Evolutionary conservation across 192 early-diverging fungal species (phyloP).

Genomic region (Thoreauomyces humboldtii): DNA sequence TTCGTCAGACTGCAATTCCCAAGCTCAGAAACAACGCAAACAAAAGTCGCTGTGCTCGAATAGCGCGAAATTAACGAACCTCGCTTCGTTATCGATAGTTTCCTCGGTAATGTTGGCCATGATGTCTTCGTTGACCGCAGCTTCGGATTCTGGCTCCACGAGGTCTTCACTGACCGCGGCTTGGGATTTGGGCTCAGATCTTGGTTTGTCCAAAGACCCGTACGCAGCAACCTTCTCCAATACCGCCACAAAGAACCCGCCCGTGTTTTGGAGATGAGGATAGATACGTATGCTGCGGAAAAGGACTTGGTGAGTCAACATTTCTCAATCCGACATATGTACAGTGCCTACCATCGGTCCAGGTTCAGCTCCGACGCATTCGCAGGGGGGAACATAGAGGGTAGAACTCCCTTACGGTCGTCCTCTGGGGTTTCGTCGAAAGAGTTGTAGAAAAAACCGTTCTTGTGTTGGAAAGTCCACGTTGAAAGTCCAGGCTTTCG

Average conservation of each 20-base stretch:
- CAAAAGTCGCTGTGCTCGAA: too few species aligned
- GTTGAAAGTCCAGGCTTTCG: conserved; percentile 75
- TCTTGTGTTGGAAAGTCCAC: conserved; percentile 86
- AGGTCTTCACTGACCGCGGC: too few species aligned
- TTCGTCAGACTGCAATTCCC: too few species aligned
- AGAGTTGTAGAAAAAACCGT: conserved; percentile 48
- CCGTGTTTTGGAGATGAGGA: conserved; percentile 93
- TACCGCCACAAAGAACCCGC: conserved; percentile 98
- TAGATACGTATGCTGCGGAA: conserved; percentile 80
- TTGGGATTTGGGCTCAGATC: too few species aligned
- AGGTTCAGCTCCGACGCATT: conserved; percentile 35
- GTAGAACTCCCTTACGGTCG: conserved; percentile 11
- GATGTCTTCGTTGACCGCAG: too few species aligned
- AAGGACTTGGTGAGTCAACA: too few species aligned
- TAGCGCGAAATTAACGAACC: too few species aligned
- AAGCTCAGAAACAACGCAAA: too few species aligned
- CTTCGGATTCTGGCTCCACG: too few species aligned
- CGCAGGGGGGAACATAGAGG: conserved; percentile 43
- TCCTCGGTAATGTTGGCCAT: too few species aligned
- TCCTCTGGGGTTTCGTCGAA: conserved; percentile 30
- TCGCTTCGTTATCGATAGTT: too few species aligned
- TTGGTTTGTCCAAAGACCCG: conserved; percentile 57
- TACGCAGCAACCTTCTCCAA: conserved; percentile 82
- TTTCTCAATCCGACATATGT: too few species aligned
- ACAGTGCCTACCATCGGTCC: conserved; percentile 47